These are phyloP conservation scores for Wallacemonas sp. DNA, from an alignment of 208 protist genomes.

Conservation along the genomic window DNA sequence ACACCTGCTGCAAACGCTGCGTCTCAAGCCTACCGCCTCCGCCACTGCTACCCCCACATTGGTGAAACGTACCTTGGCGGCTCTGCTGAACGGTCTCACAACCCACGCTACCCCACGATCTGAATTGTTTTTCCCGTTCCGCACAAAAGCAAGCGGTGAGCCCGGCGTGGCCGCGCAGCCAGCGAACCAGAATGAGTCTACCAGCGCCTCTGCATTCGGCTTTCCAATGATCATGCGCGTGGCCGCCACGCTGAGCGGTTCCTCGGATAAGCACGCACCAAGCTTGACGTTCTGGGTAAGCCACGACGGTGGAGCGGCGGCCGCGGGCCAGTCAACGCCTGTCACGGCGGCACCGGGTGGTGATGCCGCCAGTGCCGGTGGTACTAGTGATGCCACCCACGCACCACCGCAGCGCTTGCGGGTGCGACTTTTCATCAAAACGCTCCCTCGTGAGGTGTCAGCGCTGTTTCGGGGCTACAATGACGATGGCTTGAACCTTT, in stretches of 20 bases:
- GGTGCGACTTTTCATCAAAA: constrained; percentile 63
- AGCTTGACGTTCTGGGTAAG: neutral
- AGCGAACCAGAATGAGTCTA: neutral
- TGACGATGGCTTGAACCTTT: constrained; percentile 30
- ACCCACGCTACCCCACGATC: neutral
- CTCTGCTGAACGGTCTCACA: neutral
- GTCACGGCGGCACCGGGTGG: too few relatives aligned
- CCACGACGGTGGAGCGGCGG: neutral
- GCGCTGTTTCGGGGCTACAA: constrained; percentile 23
- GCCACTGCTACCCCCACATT: neutral
- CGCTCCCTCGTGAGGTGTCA: constrained; percentile 40
- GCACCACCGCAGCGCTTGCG: constrained; percentile 1
- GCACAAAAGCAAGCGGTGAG: neutral
- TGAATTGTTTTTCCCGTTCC: neutral
- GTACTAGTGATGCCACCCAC: too few relatives aligned
- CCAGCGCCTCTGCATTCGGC: neutral
- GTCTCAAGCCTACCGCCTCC: neutral
- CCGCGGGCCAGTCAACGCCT: neutral
- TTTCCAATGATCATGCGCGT: constrained; percentile 1
- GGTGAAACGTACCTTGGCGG: constrained; percentile 4
- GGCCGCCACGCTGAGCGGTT: neutral
- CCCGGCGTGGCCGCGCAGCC: neutral
- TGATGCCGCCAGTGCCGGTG: too few relatives aligned
- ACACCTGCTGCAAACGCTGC: constrained; percentile 52
- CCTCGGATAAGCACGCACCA: neutral